phyloP scores from a whole-genome alignment of 305 asterid species.

The Stenogyne calaminthoides region DNA sequence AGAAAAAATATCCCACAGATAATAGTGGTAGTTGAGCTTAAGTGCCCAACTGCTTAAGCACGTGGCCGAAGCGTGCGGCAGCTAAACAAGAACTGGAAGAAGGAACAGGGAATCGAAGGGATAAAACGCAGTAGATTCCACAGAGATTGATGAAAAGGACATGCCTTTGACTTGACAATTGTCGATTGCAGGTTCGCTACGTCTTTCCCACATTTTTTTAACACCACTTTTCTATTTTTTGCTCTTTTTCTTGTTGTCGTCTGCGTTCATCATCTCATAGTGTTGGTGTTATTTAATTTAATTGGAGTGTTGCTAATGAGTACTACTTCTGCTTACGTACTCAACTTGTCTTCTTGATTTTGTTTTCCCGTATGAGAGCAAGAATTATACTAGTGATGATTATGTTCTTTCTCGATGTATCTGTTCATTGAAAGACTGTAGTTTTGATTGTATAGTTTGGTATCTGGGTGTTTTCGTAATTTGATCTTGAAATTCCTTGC shows the following conservation, averaged over 20 bases:
- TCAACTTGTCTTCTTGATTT: constrained; percentile 14
- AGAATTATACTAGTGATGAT: not conserved
- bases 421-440: not conserved
- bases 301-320: not conserved
- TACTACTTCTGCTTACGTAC: not conserved
- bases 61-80: not conserved
- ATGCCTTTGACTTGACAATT: constrained; percentile 31
- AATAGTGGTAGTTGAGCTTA: not conserved
- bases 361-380: constrained; percentile 27
- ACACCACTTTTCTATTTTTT: not conserved
- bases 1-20: not conserved
- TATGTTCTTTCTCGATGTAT: constrained; percentile 4
- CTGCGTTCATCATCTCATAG: not conserved
- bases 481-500: not conserved
- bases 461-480: not conserved
- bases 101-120: constrained; percentile 16
- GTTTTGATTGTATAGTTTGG: not conserved
- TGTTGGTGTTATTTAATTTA: not conserved
- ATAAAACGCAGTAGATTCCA: constrained; percentile 14
- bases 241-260: not conserved
- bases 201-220: constrained; percentile 10
- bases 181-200: constrained; percentile 27
- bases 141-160: not conserved
- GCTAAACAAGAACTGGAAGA: not conserved
- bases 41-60: not conserved